Evolutionary conservation across 108 stramenopile species (phyloP), one percentile per base, ranked within the genome.

Genomic region (Cylindrotheca fusiformis): DNA sequence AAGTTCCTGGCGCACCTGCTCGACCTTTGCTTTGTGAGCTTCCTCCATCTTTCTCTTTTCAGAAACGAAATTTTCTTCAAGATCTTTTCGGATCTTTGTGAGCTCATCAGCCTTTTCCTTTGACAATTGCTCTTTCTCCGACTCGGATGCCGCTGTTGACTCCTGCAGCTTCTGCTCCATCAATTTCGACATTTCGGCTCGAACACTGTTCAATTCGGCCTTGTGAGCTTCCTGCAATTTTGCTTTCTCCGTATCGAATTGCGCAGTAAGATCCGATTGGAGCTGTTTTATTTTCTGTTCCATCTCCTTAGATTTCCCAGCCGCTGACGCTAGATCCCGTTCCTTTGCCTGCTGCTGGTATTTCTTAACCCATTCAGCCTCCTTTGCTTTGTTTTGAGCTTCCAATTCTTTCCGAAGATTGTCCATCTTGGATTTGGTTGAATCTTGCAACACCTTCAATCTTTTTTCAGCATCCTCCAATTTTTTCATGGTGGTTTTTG

Each of bases 281-380:
- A 71, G 33, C 72, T 64, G 48, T 25, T 71, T 68, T n/a, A 68
- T 6, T 58, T 79, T 24, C 24, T 58, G 48, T 17, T 63, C 55
- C 5, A 10, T 31, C 36, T 55, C 41, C 51, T 29, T 6, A 10
- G 47, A 31, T 36, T 52, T 8, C 21, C 61, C 63, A 19, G 55
- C 25, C 21, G 52, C 33, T 18, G 36, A 51, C 1, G 65, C 41
- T 4, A 0, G 4, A 19, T 36, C 32, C 20, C 12, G 1, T 41
- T 61, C 59, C 6, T 55, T 55, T 0, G 52, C 32, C 4, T 61
- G 21, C 45, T 58, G 41, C n/a, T 29, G 32, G 6, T 20, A n/a
- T 26, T 55, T 25, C 23, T 59, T 51, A 21, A 48, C 44, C 10
- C 33, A 25, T 0, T 27, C 21, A 47, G 58, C 25, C 17, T 57